Evolutionary conservation across 805 yeast species (phyloP), one percentile per base, ranked within the genome.

Genomic region (Lipomyces yamadae): DNA sequence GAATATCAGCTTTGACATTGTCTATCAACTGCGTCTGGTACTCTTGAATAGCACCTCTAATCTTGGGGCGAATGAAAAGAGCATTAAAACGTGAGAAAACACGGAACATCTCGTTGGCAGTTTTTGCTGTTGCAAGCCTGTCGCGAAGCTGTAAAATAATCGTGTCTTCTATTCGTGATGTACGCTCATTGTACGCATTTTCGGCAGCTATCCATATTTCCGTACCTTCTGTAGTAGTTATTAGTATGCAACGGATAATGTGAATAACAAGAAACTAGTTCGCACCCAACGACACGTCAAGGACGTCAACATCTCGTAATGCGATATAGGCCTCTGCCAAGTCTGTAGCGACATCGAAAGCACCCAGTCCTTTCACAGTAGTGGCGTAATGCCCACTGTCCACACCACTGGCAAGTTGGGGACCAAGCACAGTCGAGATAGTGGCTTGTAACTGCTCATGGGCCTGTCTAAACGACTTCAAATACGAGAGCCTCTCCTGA

Each of bases 1-100:
- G 58, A 2, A 88, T 75, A 58, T 86, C 90, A 0, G 69, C 59
- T 66, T 84, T 85, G 5, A 87, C 83, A 35, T 82, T 80, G 3
- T 76, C 76, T 2, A 88, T 74, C 6, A 89, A 74, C 50, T 80
- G 80, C 0, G 82, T 76, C 70, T 87, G 91, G 69, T 85, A 86
- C 64, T 85, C 88, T 63, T 84, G 86, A 50, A 88, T 78, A 0
- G 89, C 86, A n/a, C 81, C 81, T 58, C 88, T 78, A 10, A 89
- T 81, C 42, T 83, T 78, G 0, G 89, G 86, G 24, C 89, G 80
- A 0, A 76, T 76, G 39, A 88, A 75, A 13, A 89, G 73, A 3
- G 83, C 79, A 48, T 79, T 80, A 71, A 83, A 86, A 50, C 77
- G 77, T 10, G 83, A 82, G 63, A 87, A 84, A 1, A 84, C 81